Conservation (phyloP, 371 early-diverging fungal genomes). For the Haplosporangium sp. region DNA sequence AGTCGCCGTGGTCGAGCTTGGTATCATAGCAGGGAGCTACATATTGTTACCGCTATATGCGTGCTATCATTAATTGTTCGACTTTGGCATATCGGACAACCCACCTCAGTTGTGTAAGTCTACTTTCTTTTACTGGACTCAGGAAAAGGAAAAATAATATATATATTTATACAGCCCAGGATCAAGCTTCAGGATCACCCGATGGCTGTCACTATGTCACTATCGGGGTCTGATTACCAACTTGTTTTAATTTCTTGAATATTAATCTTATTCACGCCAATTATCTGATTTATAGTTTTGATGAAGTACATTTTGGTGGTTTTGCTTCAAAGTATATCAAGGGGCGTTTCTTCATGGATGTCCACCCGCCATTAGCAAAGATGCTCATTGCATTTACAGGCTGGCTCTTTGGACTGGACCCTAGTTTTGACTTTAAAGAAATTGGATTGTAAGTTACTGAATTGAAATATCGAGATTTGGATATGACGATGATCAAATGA, state of each 20-base stretch:
- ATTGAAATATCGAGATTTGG: no score
- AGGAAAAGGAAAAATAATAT: neutral
- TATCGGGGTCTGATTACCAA: neutral
- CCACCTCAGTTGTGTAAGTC: slow-evolving; percentile 39
- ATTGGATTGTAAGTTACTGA: slow-evolving; percentile 78
- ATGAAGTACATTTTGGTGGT: slow-evolving; percentile 78
- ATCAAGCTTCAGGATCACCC: no score
- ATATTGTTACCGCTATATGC: slow-evolving; percentile 28
- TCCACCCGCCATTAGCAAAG: slow-evolving; percentile 98
- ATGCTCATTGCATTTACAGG: slow-evolving; percentile 90
- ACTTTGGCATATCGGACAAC: slow-evolving; percentile 47
- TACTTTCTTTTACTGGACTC: slow-evolving; percentile 7
- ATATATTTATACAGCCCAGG: neutral
- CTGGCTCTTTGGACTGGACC: slow-evolving; percentile 86
- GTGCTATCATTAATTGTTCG: slow-evolving; percentile 42
- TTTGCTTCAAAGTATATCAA: slow-evolving; percentile 86
- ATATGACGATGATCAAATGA: no score
- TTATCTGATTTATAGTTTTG: slow-evolving; percentile 59
- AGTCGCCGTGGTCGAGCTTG: slow-evolving; percentile 43
- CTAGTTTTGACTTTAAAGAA: slow-evolving; percentile 87
- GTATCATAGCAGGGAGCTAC: slow-evolving; percentile 39
- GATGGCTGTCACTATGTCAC: no score
- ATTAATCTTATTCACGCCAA: neutral
- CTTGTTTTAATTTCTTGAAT: neutral
- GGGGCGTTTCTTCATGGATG: slow-evolving; percentile 97